Percentiles rank a stretch among this genome's conserved stretches.
These are phyloP conservation scores for Aspergillus vadensis DNA, from an alignment of 2,329 filamentous ascomycete species.

Conservation along the genomic window DNA sequence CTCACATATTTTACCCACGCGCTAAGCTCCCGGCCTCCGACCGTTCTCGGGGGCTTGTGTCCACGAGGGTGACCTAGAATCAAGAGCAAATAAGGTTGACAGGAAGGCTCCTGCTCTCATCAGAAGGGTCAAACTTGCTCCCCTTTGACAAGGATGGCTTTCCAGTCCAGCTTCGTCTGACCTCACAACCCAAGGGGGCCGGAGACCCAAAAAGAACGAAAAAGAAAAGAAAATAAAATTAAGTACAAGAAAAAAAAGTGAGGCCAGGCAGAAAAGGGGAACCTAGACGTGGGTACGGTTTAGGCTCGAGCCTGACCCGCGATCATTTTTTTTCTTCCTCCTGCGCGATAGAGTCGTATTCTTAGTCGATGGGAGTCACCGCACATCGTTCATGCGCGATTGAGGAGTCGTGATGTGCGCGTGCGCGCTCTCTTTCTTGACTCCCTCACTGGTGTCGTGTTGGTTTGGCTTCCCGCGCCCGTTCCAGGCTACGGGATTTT, in stretches of 20 bases:
- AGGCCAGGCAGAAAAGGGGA: constrained; percentile 6
- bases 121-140: background rate
- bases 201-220: background rate
- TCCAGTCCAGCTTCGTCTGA: background rate
- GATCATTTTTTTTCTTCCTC: constrained; percentile 4
- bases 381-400: background rate
- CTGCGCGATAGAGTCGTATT: constrained; percentile 17
- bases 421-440: background rate
- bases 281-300: constrained; percentile 7
- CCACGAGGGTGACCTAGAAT: constrained; percentile 4
- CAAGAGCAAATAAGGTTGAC: constrained; percentile 14
- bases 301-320: constrained; percentile 12
- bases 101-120: constrained; percentile 10
- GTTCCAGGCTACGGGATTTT: constrained; percentile 1
- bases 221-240: background rate
- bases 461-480: constrained; percentile 3
- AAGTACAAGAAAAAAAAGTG: constrained; percentile 1
- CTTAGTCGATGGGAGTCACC: background rate
- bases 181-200: background rate
- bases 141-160: background rate
- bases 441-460: background rate
- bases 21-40: constrained; percentile 16
- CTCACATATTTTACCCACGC: constrained; percentile 9
- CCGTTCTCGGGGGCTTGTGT: constrained; percentile 16
- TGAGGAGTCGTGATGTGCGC: background rate